Conservation (phyloP, 768 basidiomycete genomes). For the Boletus tylopilopsis region DNA sequence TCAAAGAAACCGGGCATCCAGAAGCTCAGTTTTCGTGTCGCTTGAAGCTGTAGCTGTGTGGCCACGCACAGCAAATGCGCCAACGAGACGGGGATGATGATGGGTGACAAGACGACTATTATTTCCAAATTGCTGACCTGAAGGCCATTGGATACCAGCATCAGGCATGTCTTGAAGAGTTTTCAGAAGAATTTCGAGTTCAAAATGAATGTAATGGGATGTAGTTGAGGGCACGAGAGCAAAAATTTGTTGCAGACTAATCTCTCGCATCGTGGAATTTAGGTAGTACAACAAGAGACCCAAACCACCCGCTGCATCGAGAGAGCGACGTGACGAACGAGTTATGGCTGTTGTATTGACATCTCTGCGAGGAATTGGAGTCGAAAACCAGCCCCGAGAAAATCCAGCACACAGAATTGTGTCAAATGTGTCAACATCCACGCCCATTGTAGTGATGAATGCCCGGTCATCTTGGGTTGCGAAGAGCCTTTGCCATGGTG, state of each 20-base stretch:
- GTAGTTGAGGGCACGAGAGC: conserved; percentile 37
- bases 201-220: conserved; percentile 35
- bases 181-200: conserved; percentile 28
- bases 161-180: conserved; percentile 29
- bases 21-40: too few species aligned
- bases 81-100: too few species aligned
- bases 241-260: conserved; percentile 40
- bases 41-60: too few species aligned
- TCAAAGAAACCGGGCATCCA: too few species aligned
- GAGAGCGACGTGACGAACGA: conserved; percentile 25
- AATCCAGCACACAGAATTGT: background rate
- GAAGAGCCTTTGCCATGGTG: too few species aligned
- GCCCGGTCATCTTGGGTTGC: too few species aligned
- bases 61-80: too few species aligned
- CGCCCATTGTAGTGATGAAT: background rate
- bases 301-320: conserved; percentile 35
- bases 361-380: background rate
- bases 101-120: too few species aligned
- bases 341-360: conserved; percentile 6
- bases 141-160: conserved; percentile 1
- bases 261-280: conserved; percentile 36
- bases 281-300: conserved; percentile 41
- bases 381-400: background rate
- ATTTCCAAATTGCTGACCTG: too few species aligned
- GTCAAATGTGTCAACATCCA: background rate